Percentiles rank a stretch among this genome's conserved stretches.
phyloP scores from a whole-genome alignment of 1,139 yeast species.

The Hemisphaericaspora lyxosophila region DNA sequence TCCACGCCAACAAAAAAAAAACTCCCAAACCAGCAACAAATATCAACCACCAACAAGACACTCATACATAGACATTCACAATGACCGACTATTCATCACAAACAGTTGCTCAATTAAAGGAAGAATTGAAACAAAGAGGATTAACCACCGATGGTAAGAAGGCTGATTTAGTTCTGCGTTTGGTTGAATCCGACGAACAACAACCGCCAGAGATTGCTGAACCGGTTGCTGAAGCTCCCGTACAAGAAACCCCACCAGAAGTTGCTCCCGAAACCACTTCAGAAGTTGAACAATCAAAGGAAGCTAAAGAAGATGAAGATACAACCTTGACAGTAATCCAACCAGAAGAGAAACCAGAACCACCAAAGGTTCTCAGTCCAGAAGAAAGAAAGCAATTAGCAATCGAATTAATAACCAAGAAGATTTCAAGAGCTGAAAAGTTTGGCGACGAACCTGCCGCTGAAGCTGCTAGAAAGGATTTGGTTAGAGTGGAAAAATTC shows the following conservation, averaged over 20 bases:
- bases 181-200: constrained; percentile 38
- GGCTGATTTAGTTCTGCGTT: constrained; percentile 74
- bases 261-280: constrained; percentile 20
- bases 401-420: constrained; percentile 63
- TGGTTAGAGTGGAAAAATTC: constrained; percentile 75
- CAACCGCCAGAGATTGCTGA: constrained; percentile 13
- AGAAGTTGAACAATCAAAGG: constrained; percentile 8
- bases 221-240: constrained; percentile 14
- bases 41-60: not conserved
- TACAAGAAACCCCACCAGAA: constrained; percentile 11
- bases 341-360: constrained; percentile 22
- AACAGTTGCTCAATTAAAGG: constrained; percentile 87
- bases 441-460: constrained; percentile 65
- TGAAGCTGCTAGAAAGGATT: constrained; percentile 55
- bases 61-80: constrained; percentile 6
- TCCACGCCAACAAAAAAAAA: too few relatives aligned
- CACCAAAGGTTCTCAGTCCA: constrained; percentile 49
- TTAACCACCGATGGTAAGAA: constrained; percentile 79
- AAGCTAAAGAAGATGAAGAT: constrained; percentile 11
- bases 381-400: constrained; percentile 74
- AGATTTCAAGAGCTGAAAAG: constrained; percentile 71
- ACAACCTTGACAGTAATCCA: constrained; percentile 16
- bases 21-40: not conserved
- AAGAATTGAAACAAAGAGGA: constrained; percentile 64
- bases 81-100: constrained; percentile 63